These are phyloP conservation scores for Phialocephala sp. DNA, from an alignment of 2,329 filamentous ascomycete genomes.

Conservation along the genomic window DNA sequence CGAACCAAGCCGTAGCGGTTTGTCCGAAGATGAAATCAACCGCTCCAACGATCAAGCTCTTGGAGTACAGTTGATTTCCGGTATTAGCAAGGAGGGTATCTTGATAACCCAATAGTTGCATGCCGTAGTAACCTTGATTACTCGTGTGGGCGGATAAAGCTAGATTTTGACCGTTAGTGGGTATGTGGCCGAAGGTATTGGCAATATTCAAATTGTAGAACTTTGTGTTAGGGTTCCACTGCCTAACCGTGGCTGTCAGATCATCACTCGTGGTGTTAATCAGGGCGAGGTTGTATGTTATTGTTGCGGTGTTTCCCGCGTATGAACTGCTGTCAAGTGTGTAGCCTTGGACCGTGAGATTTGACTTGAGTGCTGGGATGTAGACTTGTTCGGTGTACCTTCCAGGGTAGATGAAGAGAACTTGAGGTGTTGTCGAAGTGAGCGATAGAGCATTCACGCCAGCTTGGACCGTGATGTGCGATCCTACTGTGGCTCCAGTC, in stretches of 20 bases:
- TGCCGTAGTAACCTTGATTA: constrained; percentile 63
- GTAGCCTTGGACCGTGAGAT: constrained; percentile 60
- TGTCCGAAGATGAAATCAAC: constrained; percentile 66
- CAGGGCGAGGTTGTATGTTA: constrained; percentile 48
- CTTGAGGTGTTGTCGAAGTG: constrained; percentile 50
- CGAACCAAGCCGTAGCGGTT: constrained; percentile 57
- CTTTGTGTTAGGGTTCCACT: constrained; percentile 53
- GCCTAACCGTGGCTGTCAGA: constrained; percentile 41
- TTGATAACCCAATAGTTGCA: constrained; percentile 59
- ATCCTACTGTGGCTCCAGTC: constrained; percentile 39
- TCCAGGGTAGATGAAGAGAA: constrained; percentile 60
- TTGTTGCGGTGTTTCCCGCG: constrained; percentile 54
- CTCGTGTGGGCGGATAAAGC: constrained; percentile 57
- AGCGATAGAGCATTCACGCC: constrained; percentile 47
- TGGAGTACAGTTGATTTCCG: constrained; percentile 61
- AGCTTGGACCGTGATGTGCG: constrained; percentile 31
- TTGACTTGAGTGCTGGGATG: constrained; percentile 51
- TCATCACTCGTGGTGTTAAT: constrained; percentile 50
- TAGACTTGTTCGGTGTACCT: constrained; percentile 64
- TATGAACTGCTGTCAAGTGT: constrained; percentile 54
- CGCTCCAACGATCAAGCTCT: constrained; percentile 60
- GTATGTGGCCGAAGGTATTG: constrained; percentile 37
- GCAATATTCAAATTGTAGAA: constrained; percentile 63
- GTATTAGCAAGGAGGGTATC: constrained; percentile 57
- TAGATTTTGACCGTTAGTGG: constrained; percentile 55